These are phyloP conservation scores for Kodamaea hsintzibuensis DNA, from an alignment of 805 yeast genomes.

Conservation along the genomic window DNA sequence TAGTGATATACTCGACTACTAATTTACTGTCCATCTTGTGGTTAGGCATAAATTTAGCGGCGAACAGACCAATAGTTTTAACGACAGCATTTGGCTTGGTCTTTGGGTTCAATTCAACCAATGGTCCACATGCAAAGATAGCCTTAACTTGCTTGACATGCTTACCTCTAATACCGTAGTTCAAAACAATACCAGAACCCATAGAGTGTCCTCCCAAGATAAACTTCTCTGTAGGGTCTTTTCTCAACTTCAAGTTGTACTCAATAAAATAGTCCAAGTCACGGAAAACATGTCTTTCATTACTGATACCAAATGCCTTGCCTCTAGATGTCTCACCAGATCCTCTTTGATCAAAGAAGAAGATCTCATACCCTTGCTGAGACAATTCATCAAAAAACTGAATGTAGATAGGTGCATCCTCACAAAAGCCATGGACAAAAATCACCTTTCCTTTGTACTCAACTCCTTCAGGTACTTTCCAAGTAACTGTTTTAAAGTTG, in stretches of 20 bases:
- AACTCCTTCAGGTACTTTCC: constrained; percentile 38
- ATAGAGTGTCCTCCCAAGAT: constrained; percentile 70
- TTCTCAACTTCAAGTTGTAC: constrained; percentile 37
- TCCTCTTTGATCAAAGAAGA: constrained; percentile 75
- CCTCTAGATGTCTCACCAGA: constrained; percentile 66
- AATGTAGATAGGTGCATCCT: constrained; percentile 49
- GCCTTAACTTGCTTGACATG: constrained; percentile 38
- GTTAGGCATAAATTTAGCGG: constrained; percentile 44
- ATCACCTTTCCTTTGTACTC: constrained; percentile 54
- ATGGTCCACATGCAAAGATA: constrained; percentile 57
- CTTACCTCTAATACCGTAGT: constrained; percentile 60
- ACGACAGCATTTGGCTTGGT: constrained; percentile 54
- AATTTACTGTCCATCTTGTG: constrained; percentile 56
- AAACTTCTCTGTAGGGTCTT: constrained; percentile 37
- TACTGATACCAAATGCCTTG: constrained; percentile 52
- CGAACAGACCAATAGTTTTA: constrained; percentile 42
- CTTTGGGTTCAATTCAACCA: constrained; percentile 56
- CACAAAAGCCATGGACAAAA: constrained; percentile 74
- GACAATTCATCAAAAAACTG: constrained; percentile 56
- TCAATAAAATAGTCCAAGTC: constrained; percentile 63
- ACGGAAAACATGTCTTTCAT: constrained; percentile 54
- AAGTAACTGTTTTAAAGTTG: constrained; percentile 40
- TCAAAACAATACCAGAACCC: constrained; percentile 76
- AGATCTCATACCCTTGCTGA: constrained; percentile 58
- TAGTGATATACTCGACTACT: constrained; percentile 54